Evolutionary conservation across 2,329 filamentous ascomycete species (phyloP).

Genomic region (Aspergillus quadrilineatus): DNA sequence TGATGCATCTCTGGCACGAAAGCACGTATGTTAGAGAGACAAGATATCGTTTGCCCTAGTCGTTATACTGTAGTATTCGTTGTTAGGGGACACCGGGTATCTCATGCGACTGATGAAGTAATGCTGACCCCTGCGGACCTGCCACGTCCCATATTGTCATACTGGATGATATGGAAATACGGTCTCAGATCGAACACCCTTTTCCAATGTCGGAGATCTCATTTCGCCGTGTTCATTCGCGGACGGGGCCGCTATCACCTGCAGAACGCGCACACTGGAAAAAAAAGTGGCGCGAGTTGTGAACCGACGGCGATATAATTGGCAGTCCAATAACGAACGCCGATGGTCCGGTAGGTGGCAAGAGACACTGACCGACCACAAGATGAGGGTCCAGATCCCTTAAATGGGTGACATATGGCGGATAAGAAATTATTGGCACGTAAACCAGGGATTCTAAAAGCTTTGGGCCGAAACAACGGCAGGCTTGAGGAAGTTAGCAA

Average conservation of each 20-base stretch:
- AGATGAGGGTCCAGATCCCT: conserved; percentile 18
- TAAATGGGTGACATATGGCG: conserved; percentile 23
- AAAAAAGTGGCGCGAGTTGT: conserved; percentile 10
- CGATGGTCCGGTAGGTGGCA: conserved; percentile 13
- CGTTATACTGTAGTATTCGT: conserved; percentile 6
- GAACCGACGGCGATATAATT: conserved; percentile 13
- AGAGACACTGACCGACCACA: conserved; percentile 10
- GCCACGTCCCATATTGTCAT: conserved; percentile 11
- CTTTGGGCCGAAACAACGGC: conserved; percentile 48
- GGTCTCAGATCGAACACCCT: conserved; percentile 11
- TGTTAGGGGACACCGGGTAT: conserved; percentile 8
- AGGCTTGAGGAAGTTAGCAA: conserved; percentile 36
- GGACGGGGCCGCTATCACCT: conserved; percentile 5
- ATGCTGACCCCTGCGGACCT: conserved; percentile 8
- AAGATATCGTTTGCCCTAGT: not conserved
- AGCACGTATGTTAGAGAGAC: not conserved
- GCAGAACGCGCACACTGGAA: conserved; percentile 14
- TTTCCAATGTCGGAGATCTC: conserved; percentile 6
- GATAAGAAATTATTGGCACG: conserved; percentile 23
- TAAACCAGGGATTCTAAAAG: conserved; percentile 33
- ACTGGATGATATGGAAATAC: conserved; percentile 8
- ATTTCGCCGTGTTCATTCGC: no score
- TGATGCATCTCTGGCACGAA: conserved; percentile 1
- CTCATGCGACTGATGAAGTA: conserved; percentile 6
- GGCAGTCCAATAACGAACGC: conserved; percentile 11